Conservation (phyloP, 2,329 filamentous ascomycete species). For the Teratosphaeria gauchensis region DNA sequence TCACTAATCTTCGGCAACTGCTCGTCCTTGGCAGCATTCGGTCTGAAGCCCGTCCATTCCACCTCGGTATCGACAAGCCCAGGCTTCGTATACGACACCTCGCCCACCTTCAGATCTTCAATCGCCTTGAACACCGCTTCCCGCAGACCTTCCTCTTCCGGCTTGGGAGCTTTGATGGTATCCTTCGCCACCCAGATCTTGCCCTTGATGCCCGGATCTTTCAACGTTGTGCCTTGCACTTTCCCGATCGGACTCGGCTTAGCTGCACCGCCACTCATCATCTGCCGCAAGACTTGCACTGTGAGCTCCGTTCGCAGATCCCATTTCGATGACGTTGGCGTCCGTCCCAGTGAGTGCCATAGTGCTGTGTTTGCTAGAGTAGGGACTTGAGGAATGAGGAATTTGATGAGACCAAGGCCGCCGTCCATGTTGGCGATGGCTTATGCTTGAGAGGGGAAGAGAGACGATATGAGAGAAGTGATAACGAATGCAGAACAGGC, state of each 20-base stretch:
- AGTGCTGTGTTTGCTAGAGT: slow-evolving; percentile 53
- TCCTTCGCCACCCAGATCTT: slow-evolving; percentile 73
- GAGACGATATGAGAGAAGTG: neutral
- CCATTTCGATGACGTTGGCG: slow-evolving; percentile 64
- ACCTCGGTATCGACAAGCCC: slow-evolving; percentile 51
- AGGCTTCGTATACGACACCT: slow-evolving; percentile 38
- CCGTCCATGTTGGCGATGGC: slow-evolving; percentile 3
- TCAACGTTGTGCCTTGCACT: slow-evolving; percentile 53
- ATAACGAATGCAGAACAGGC: neutral
- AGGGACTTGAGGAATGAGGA: slow-evolving; percentile 49
- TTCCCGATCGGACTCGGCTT: slow-evolving; percentile 46
- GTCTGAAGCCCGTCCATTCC: slow-evolving; percentile 67
- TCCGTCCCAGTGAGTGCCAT: slow-evolving; percentile 56
- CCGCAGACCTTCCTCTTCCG: slow-evolving; percentile 42
- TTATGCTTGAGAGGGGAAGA: neutral
- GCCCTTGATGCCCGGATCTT: slow-evolving; percentile 62
- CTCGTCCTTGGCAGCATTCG: slow-evolving; percentile 41
- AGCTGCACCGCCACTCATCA: slow-evolving; percentile 38
- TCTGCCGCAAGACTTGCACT: slow-evolving; percentile 60
- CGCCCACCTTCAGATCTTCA: slow-evolving; percentile 40
- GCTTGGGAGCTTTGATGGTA: slow-evolving; percentile 47
- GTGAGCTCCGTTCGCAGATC: slow-evolving; percentile 67
- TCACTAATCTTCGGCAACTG: slow-evolving; percentile 50
- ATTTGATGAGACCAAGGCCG: slow-evolving; percentile 16
- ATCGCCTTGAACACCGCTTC: slow-evolving; percentile 51